These are phyloP conservation scores for Aspergillus phoenicis DNA, from an alignment of 2,329 filamentous ascomycete genomes.

Conservation along the genomic window DNA sequence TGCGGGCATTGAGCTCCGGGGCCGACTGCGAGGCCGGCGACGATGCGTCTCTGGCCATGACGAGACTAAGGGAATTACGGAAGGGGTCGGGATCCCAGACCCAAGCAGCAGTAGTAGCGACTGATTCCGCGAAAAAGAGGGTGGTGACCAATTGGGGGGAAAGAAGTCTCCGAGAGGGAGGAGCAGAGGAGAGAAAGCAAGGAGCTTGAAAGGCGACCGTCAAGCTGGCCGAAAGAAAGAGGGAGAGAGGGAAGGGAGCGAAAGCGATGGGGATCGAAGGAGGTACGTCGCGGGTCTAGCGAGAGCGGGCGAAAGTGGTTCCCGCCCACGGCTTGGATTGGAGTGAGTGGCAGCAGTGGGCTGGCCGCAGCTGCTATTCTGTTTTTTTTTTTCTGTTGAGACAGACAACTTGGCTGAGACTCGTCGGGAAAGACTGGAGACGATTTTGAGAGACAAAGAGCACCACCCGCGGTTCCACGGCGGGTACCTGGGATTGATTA, in stretches of 20 bases:
- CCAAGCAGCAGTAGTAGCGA: conserved; percentile 12
- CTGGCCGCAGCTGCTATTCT: too few species aligned
- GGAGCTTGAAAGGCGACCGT: conserved; percentile 8
- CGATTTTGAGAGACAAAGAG: background rate
- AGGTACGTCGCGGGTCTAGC: conserved; percentile 4
- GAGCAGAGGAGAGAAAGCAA: background rate
- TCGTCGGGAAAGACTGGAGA: background rate
- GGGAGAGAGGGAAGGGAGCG: conserved; percentile 5
- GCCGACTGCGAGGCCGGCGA: conserved; percentile 32
- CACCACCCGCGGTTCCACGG: conserved; percentile 8
- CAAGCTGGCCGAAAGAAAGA: conserved; percentile 13
- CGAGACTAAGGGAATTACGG: conserved; percentile 11
- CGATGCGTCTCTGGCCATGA: conserved; percentile 41
- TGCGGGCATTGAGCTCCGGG: conserved; percentile 45
- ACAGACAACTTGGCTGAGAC: background rate
- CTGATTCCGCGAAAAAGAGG: background rate
- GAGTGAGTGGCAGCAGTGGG: background rate
- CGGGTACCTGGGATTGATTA: conserved; percentile 7
- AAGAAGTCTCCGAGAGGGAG: conserved; percentile 2
- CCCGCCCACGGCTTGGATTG: conserved; percentile 5
- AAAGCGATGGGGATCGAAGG: background rate
- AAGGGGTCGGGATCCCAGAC: conserved; percentile 10
- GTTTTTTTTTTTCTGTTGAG: background rate
- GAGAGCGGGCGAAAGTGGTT: conserved; percentile 12
- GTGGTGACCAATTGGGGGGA: conserved; percentile 8